A percentile compares a stretch with the other conserved stretches of the same genome.
phyloP scores from a whole-genome alignment of 306 rosid species.

The Inga leiocalycina region DNA sequence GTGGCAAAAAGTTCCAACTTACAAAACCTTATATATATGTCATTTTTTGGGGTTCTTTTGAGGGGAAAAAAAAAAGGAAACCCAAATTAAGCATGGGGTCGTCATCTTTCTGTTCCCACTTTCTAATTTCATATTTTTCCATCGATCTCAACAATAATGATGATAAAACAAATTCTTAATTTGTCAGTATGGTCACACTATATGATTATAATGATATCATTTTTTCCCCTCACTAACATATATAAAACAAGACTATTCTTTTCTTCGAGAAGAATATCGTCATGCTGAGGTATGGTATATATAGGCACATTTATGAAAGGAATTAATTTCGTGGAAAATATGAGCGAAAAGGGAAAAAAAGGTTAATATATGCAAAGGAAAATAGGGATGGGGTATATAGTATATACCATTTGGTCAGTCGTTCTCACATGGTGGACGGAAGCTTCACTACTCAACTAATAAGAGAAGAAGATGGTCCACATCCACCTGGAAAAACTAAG shows the following conservation, averaged over 20 bases:
- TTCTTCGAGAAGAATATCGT: slow-evolving; percentile 27
- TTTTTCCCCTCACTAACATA: not conserved
- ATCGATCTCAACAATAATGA: slow-evolving; percentile 1
- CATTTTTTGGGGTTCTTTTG: slow-evolving; percentile 40
- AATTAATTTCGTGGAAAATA: not conserved
- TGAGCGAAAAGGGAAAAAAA: not conserved
- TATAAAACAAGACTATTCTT: slow-evolving; percentile 18
- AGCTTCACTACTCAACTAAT: slow-evolving; percentile 2
- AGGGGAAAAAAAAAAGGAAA: slow-evolving; percentile 12
- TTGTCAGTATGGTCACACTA: not conserved
- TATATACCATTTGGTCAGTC: slow-evolving; percentile 29
- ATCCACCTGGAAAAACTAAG: slow-evolving; percentile 17
- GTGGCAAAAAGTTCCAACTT: slow-evolving; percentile 29
- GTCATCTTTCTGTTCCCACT: slow-evolving; percentile 44
- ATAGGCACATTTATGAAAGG: not conserved
- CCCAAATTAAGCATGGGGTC: slow-evolving; percentile 11
- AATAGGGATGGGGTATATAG: slow-evolving; percentile 21
- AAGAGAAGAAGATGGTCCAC: slow-evolving; percentile 26
- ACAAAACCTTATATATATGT: slow-evolving; percentile 24
- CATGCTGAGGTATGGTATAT: slow-evolving; percentile 51
- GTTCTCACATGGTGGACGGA: slow-evolving; percentile 34
- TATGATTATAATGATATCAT: not conserved
- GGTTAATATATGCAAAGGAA: not conserved
- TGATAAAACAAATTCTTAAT: slow-evolving; percentile 3
- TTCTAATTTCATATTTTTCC: slow-evolving; percentile 17